Base-by-base conservation (phyloP, 495 filamentous ascomycete species). In the Penicillium cinerascens region DNA sequence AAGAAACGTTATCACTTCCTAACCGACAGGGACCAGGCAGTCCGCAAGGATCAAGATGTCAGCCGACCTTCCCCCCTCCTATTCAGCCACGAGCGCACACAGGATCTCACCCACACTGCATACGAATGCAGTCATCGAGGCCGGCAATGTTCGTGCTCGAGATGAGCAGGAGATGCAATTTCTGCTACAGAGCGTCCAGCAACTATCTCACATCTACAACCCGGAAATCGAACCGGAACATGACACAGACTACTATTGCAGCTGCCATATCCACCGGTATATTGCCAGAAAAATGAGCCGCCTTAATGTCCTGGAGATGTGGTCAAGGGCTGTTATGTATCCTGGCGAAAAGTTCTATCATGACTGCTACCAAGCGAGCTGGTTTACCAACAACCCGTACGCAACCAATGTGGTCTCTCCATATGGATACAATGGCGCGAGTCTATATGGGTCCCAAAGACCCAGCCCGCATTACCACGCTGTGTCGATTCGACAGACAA, bases 161-260 rank as follows among this genome's bases (percentile, higher is more conserved):
- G 73, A 76, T 55, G 73, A 77, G 67, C 71, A 74, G 67, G 60
- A 73, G 25, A 75, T 76, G 68, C 71, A 73, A 43, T 65, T 65
- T 39, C 23, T 59, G 50, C 60, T 77, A 9, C 73, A 72, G 42
- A 59, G 29, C 18, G 51, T 74, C 11, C 74, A 76, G 42, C 49
- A 52, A 9, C 11, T 47, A 16, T 63, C 64, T 55, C 43, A 48
- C 6, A 76, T 78, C 17, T 78, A 68, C 56, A 77, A 78, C 47
- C 59, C 59, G 26, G 75, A 78, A 38, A 74, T 78, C 43, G 75
- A 78, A 44, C 75, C 75, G 15, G 75, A 78, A 44, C 74, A 76
- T 46, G 69, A 76, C 9, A 56, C 58, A 6, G 64, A 67, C 11
- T 54, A 59, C 25, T 50, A 51, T 2, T 74, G 72, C 35, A 44